Evolutionary conservation across 2,329 filamentous ascomycete species (phyloP).

Genomic region (Aspergillus texensis): DNA sequence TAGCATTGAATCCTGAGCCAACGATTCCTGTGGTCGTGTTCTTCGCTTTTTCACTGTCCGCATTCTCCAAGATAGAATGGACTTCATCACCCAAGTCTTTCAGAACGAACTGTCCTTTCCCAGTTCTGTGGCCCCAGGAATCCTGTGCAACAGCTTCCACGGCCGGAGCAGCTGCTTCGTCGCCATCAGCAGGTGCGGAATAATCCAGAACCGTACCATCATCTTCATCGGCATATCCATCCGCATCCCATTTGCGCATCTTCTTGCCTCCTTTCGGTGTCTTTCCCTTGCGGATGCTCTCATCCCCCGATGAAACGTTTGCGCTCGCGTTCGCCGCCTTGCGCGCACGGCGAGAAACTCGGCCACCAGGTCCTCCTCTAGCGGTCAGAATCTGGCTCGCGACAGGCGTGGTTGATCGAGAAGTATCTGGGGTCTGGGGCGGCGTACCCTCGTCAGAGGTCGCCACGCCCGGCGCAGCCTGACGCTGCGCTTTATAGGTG

Average conservation of each 20-base stretch:
- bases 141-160: slow-evolving; percentile 76
- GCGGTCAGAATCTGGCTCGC: slow-evolving; percentile 69
- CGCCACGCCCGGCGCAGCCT: slow-evolving; percentile 45
- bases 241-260: slow-evolving; percentile 88
- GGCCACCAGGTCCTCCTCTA: slow-evolving; percentile 73
- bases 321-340: slow-evolving; percentile 61
- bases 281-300: slow-evolving; percentile 64
- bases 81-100: slow-evolving; percentile 94
- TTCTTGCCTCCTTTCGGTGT: slow-evolving; percentile 68
- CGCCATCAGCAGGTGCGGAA: slow-evolving; percentile 66
- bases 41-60: slow-evolving; percentile 66
- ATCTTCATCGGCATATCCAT: slow-evolving; percentile 83
- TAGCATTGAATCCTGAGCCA: slow-evolving; percentile 76
- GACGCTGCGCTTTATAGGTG: slow-evolving; percentile 42
- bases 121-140: slow-evolving; percentile 81
- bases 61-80: slow-evolving; percentile 80
- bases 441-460: slow-evolving; percentile 71
- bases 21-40: slow-evolving; percentile 64
- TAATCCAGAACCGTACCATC: slow-evolving; percentile 84
- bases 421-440: slow-evolving; percentile 70
- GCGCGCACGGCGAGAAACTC: slow-evolving; percentile 78
- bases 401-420: slow-evolving; percentile 75
- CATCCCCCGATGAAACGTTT: slow-evolving; percentile 77
- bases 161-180: slow-evolving; percentile 57
- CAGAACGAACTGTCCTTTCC: slow-evolving; percentile 88